phyloP scores from a whole-genome alignment of 257 asterid species.

The Solanum clarkiae region DNA sequence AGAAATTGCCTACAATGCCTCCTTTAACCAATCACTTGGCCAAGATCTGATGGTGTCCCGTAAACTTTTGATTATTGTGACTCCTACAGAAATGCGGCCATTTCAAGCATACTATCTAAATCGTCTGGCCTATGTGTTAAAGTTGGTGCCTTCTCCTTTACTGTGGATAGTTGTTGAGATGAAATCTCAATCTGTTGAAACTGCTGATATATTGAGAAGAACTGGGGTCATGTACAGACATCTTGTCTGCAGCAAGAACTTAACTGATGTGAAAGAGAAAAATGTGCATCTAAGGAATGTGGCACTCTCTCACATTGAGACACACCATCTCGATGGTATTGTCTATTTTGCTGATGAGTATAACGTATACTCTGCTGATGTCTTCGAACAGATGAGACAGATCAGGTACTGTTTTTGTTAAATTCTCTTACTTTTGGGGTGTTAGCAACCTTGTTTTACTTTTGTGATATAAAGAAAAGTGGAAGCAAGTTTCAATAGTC shows the following conservation, averaged over 20 bases:
- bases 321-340: constrained; percentile 66
- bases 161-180: constrained; percentile 81
- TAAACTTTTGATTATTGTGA: constrained; percentile 64
- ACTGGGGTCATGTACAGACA: constrained; percentile 65
- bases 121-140: constrained; percentile 47
- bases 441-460: neutral
- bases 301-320: constrained; percentile 65
- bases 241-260: constrained; percentile 38
- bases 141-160: constrained; percentile 42
- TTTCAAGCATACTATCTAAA: constrained; percentile 43
- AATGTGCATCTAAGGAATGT: constrained; percentile 37
- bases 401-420: constrained; percentile 42
- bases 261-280: constrained; percentile 24
- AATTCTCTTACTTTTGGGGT: neutral
- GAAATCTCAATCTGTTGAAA: constrained; percentile 45
- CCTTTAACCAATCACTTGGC: constrained; percentile 8
- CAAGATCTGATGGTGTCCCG: constrained; percentile 7
- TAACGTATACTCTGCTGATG: constrained; percentile 33
- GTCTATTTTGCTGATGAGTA: constrained; percentile 64
- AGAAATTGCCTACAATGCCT: neutral
- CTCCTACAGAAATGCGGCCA: constrained; percentile 36
- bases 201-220: constrained; percentile 55
- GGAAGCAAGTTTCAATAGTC: neutral
- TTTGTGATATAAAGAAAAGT: neutral
- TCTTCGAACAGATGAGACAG: constrained; percentile 60